These are phyloP conservation scores for Hypoxylon cercidicola DNA, from an alignment of 495 filamentous ascomycete genomes.

Conservation along the genomic window DNA sequence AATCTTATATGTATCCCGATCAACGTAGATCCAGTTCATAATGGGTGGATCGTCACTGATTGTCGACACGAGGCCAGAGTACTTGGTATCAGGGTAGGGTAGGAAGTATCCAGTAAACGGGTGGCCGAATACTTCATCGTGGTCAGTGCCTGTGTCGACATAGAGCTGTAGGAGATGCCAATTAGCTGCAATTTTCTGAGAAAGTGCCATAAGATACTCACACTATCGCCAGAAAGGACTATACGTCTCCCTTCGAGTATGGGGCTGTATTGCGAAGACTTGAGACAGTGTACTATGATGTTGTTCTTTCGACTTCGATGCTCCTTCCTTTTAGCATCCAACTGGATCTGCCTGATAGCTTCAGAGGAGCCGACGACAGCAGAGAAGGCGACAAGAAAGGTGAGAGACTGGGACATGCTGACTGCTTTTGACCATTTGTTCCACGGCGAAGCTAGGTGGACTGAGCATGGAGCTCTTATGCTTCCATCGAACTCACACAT, in stretches of 20 bases:
- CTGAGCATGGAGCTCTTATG: slow-evolving; percentile 25
- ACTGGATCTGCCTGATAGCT: slow-evolving; percentile 60
- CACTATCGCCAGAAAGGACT: slow-evolving; percentile 57
- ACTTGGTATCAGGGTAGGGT: slow-evolving; percentile 58
- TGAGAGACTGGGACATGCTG: slow-evolving; percentile 46
- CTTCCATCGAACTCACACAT: slow-evolving; percentile 2
- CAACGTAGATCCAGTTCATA: slow-evolving; percentile 66
- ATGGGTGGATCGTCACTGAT: slow-evolving; percentile 60
- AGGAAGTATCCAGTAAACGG: slow-evolving; percentile 64
- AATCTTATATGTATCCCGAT: slow-evolving; percentile 59
- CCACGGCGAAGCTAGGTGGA: slow-evolving; percentile 3
- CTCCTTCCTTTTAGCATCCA: slow-evolving; percentile 55
- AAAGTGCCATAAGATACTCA: slow-evolving; percentile 32
- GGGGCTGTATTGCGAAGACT: slow-evolving; percentile 50
- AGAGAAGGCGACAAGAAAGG: slow-evolving; percentile 61
- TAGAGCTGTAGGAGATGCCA: slow-evolving; percentile 51
- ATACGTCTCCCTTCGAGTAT: slow-evolving; percentile 57
- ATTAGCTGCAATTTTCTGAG: too few relatives aligned
- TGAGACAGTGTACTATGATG: slow-evolving; percentile 57
- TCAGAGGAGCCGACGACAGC: slow-evolving; percentile 63
- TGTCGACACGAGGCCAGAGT: slow-evolving; percentile 59
- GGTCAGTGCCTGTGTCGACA: slow-evolving; percentile 50
- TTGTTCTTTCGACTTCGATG: slow-evolving; percentile 62
- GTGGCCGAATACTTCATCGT: slow-evolving; percentile 51
- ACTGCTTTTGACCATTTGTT: slow-evolving; percentile 2